Conservation (phyloP, 108 stramenopile genomes). For the Cyclotella atomus region DNA sequence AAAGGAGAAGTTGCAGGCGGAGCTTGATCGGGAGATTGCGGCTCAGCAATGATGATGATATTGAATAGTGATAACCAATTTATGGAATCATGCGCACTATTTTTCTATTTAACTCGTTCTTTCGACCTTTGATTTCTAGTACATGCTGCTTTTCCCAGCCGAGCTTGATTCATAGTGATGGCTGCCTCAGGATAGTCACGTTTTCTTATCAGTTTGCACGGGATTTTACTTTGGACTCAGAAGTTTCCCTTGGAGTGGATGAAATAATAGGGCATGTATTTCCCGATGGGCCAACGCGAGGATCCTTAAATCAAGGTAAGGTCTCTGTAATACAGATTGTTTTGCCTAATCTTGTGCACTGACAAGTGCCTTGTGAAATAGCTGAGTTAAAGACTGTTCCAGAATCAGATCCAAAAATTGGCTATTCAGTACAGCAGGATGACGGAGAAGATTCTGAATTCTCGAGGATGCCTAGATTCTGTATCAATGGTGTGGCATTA, state of each 20-base stretch:
- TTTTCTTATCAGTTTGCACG: no score
- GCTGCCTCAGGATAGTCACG: no score
- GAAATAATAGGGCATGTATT: constrained; percentile 90
- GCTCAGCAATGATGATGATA: constrained; percentile 39
- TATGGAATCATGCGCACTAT: no score
- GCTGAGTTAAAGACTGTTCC: constrained; percentile 56
- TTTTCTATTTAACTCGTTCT: no score
- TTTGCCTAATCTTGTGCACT: no score
- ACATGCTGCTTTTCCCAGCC: no score
- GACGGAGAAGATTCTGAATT: constrained; percentile 11
- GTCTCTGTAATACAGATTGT: background rate
- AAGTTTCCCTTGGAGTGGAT: no score
- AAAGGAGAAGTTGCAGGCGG: constrained; percentile 44
- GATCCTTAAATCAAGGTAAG: constrained; percentile 25
- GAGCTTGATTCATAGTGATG: no score
- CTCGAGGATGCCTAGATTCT: constrained; percentile 72
- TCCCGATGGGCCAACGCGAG: constrained; percentile 73
- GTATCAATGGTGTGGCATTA: constrained; percentile 78
- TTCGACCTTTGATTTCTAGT: no score
- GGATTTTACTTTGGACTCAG: no score
- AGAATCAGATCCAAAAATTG: constrained; percentile 67
- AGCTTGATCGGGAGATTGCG: constrained; percentile 54
- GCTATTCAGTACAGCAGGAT: constrained; percentile 15
- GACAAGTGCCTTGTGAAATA: background rate
- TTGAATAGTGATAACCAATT: no score